Evolutionary conservation across 1,284 basidiomycete species (phyloP), one percentile per base, ranked within the genome.

Genomic region (Ceratobasidium sp.): DNA sequence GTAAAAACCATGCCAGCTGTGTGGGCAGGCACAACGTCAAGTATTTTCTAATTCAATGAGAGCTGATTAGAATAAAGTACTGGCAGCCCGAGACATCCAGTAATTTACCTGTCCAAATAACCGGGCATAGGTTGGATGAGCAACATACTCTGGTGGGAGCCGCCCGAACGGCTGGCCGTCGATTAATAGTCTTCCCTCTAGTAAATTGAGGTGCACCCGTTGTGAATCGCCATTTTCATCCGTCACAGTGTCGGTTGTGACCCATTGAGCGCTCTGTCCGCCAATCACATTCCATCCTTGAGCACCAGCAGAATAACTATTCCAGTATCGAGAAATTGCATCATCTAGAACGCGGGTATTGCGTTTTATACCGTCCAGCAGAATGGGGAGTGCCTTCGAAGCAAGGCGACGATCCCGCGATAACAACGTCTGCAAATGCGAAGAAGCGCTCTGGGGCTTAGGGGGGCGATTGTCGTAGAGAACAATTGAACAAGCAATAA

Each of bases 71-170:
- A 6, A 23, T 52, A 4, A 34, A 34, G 16, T 12, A 32, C 26
- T 32, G n/a, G 26, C 12, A 34, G n/a, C 23, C 50, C 12, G 34
- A 55, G 18, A 45, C 18, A 45, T 30, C 1, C 28, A 16, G n/a
- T 50, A 45, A 45, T 77, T n/a, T 48, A 75, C 75, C 46, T 60
- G 45, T 21, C 75, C 75, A 58, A 76, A 76, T n/a, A 75, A 21
- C 18, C 72, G 48, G 16, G 32, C 14, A 34, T 76, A 76, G 1
- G 64, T 71, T 21, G 75, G 65, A 55, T 75, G 74, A 18, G 46
- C 6, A 32, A 69, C 36, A 30, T 73, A 71, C 18, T 45, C 52
- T 21, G 23, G 23, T 46, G 75, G 71, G 10, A 76, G 57, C 9
- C 74, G 74, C 1, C 74, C 72, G 3, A 73, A 45, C 9, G 74